phyloP scores from a whole-genome alignment of 352 stramenopile species.

The Pythium brachiatum region DNA sequence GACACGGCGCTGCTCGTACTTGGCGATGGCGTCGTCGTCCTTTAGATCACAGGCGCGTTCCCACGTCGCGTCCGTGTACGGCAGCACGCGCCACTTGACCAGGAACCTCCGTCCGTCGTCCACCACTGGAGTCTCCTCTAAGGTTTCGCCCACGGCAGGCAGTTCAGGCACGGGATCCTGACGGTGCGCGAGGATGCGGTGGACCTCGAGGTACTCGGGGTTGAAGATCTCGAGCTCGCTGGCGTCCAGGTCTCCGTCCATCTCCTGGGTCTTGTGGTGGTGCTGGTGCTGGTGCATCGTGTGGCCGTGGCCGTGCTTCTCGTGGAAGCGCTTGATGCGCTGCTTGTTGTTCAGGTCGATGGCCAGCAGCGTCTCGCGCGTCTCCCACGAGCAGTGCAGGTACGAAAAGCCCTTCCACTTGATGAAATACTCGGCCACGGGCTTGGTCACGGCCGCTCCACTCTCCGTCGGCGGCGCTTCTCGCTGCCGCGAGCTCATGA shows the following conservation, averaged over 20 bases:
- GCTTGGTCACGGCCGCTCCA: neutral
- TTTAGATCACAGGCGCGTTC: slow-evolving; percentile 85
- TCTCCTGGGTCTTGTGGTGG: slow-evolving; percentile 29
- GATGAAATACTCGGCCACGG: slow-evolving; percentile 81
- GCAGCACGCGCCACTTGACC: slow-evolving; percentile 86
- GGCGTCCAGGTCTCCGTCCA: slow-evolving; percentile 21
- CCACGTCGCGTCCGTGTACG: slow-evolving; percentile 87
- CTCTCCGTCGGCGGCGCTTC: slow-evolving; percentile 30
- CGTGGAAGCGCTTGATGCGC: slow-evolving; percentile 85
- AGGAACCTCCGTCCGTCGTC: slow-evolving; percentile 87
- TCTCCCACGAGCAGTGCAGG: slow-evolving; percentile 87
- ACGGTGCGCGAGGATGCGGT: slow-evolving; percentile 80
- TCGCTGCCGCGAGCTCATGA: slow-evolving; percentile 72
- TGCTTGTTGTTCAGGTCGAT: slow-evolving; percentile 84
- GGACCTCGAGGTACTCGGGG: slow-evolving; percentile 88
- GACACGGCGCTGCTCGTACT: slow-evolving; percentile 56
- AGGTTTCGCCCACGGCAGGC: neutral
- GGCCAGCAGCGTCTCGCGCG: slow-evolving; percentile 62
- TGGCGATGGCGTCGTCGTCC: slow-evolving; percentile 77
- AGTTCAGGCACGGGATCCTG: slow-evolving; percentile 33
- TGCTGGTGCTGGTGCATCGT: slow-evolving; percentile 44
- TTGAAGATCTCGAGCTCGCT: slow-evolving; percentile 88
- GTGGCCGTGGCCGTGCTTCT: slow-evolving; percentile 59
- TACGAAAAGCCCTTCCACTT: slow-evolving; percentile 91
- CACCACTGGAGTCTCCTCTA: slow-evolving; percentile 20